phyloP scores from a whole-genome alignment of 2,329 filamentous ascomycete genomes.

The Trichophyton rubrum region DNA sequence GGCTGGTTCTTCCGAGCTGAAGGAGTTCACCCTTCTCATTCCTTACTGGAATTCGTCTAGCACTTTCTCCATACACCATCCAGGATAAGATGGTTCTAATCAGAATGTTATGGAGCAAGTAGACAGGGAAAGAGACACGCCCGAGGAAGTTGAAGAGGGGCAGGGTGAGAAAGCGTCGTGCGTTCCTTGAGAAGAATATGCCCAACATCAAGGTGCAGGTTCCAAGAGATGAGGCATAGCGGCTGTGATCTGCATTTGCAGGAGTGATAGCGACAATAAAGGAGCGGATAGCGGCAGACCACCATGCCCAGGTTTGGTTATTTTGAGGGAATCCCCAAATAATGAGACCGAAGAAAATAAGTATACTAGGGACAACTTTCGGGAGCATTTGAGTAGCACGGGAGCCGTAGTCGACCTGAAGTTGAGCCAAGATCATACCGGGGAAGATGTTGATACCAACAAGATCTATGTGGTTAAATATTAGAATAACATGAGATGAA shows the following conservation, averaged over 20 bases:
- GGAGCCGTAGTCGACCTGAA: conserved; percentile 18
- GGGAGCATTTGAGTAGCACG: conserved; percentile 15
- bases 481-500: not conserved
- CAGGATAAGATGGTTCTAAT: conserved; percentile 19
- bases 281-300: conserved; percentile 15
- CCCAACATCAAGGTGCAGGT: conserved; percentile 16
- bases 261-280: conserved; percentile 14
- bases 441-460: conserved; percentile 19
- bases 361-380: conserved; percentile 13
- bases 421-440: conserved; percentile 19
- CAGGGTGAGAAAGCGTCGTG: conserved; percentile 13
- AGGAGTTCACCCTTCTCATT: conserved; percentile 11
- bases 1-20: conserved; percentile 1
- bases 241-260: conserved; percentile 13
- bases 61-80: conserved; percentile 16
- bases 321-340: conserved; percentile 19
- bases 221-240: conserved; percentile 18
- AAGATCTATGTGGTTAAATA: conserved; percentile 11
- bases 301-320: conserved; percentile 15
- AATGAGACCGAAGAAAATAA: conserved; percentile 17
- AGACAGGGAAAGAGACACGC: conserved; percentile 20
- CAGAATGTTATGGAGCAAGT: conserved; percentile 19
- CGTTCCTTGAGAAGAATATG: conserved; percentile 17
- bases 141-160: conserved; percentile 20
- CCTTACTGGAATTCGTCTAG: conserved; percentile 3